A percentile compares a stretch with the other conserved stretches of the same genome.
These are phyloP conservation scores for Fusarium irregulare DNA, from an alignment of 2,329 filamentous ascomycete genomes.

Conservation along the genomic window DNA sequence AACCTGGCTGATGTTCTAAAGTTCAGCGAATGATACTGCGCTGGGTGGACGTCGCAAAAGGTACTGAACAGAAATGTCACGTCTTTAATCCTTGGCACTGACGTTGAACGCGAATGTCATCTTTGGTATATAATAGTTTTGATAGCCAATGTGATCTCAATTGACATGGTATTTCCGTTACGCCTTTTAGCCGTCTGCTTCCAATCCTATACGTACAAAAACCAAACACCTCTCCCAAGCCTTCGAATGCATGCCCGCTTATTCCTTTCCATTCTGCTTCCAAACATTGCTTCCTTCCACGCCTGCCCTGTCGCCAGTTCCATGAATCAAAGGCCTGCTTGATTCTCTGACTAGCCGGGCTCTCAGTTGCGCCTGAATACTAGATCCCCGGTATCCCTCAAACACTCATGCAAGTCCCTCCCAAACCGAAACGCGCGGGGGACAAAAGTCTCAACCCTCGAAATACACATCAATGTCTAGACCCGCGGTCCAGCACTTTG, in stretches of 20 bases:
- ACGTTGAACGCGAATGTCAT: not conserved
- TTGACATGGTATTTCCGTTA: slow-evolving; percentile 39
- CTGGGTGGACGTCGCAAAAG: too few species aligned
- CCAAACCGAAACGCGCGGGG: slow-evolving; percentile 30
- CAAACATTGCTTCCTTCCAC: slow-evolving; percentile 30
- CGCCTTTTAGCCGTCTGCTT: slow-evolving; percentile 34
- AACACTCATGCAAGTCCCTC: slow-evolving; percentile 19
- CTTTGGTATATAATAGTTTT: not conserved
- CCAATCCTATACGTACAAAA: slow-evolving; percentile 46
- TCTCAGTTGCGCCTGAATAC: slow-evolving; percentile 39
- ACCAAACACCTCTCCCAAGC: slow-evolving; percentile 42
- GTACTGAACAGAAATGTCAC: not conserved
- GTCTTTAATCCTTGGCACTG: not conserved
- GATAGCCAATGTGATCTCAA: slow-evolving; percentile 29
- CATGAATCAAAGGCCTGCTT: slow-evolving; percentile 51
- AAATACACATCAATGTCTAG: slow-evolving; percentile 27
- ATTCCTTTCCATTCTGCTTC: slow-evolving; percentile 44
- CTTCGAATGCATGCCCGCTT: slow-evolving; percentile 34
- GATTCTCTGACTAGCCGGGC: slow-evolving; percentile 42
- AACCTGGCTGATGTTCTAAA: not conserved
- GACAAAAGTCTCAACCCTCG: slow-evolving; percentile 24
- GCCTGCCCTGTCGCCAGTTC: slow-evolving; percentile 36
- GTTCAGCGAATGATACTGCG: too few species aligned
- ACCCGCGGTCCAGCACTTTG: slow-evolving; percentile 1
- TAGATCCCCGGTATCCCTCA: slow-evolving; percentile 32